phyloP scores from a whole-genome alignment of 257 asterid genomes.

The Rubia yunnanensis region DNA sequence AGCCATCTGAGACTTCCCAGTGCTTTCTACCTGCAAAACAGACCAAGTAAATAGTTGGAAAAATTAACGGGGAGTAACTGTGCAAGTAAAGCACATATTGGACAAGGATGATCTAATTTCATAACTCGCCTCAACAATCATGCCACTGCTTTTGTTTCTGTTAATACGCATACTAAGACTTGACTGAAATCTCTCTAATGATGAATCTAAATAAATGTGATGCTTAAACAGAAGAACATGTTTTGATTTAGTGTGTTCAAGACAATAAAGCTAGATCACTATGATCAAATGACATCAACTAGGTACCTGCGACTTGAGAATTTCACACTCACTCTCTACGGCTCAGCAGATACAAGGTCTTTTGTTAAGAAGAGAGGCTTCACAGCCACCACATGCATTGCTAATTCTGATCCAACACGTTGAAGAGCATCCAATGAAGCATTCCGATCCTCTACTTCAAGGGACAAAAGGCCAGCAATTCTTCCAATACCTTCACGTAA shows the following conservation, averaged over 20 bases:
- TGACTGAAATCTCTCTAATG: neutral
- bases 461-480: slow-evolving; percentile 79
- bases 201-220: neutral
- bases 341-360: slow-evolving; percentile 79
- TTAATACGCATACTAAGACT: neutral
- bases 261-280: neutral
- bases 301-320: slow-evolving; percentile 88
- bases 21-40: slow-evolving; percentile 65
- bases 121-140: neutral
- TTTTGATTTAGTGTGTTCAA: neutral
- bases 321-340: slow-evolving; percentile 65
- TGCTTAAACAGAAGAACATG: neutral
- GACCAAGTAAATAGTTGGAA: slow-evolving; percentile 5
- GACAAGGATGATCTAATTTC: neutral
- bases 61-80: neutral
- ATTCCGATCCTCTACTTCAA: slow-evolving; percentile 73
- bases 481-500: slow-evolving; percentile 71
- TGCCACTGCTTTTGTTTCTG: neutral
- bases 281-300: slow-evolving; percentile 4
- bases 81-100: neutral
- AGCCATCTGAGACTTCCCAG: slow-evolving; percentile 84
- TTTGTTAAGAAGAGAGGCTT: slow-evolving; percentile 73
- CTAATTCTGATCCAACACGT: slow-evolving; percentile 83
- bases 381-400: slow-evolving; percentile 96
- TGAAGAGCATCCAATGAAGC: slow-evolving; percentile 61